Evolutionary conservation across 768 basidiomycete genomes (phyloP).

Genomic region (Hortiboletus flavorubellus): DNA sequence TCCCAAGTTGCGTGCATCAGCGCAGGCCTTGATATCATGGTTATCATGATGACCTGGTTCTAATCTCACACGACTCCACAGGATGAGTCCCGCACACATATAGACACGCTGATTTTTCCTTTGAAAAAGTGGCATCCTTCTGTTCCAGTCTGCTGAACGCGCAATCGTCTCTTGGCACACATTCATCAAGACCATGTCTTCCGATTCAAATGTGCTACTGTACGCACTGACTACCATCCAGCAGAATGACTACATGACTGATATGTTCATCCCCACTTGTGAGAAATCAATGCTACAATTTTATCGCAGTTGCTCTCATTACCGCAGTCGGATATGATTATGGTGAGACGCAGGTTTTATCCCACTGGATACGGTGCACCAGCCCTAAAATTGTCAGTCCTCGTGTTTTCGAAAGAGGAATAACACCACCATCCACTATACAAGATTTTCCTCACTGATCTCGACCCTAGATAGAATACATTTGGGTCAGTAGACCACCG

Average conservation of each 20-base stretch:
- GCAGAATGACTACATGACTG: background rate
- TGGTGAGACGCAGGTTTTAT: background rate
- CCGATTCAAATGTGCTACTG: background rate
- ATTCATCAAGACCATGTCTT: background rate
- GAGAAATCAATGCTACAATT: background rate
- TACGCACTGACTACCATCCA: background rate
- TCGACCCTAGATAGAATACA: slow-evolving; percentile 4
- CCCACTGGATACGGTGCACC: background rate
- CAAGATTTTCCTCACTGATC: too few relatives aligned
- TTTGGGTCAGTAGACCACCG: slow-evolving; percentile 4
- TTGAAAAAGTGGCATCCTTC: too few relatives aligned
- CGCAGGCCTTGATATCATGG: too few relatives aligned
- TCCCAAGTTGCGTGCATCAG: too few relatives aligned
- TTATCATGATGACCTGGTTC: too few relatives aligned
- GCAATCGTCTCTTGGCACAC: background rate
- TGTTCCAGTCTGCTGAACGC: too few relatives aligned
- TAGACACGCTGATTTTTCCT: too few relatives aligned
- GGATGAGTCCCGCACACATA: too few relatives aligned
- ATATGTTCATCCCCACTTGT: background rate
- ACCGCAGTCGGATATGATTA: background rate
- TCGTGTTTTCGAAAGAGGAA: background rate
- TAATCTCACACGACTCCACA: too few relatives aligned
- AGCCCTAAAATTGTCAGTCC: background rate
- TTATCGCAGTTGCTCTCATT: background rate
- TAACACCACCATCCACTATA: background rate